These are phyloP conservation scores for Chalciporus sphaerocephalus DNA, from an alignment of 768 basidiomycete genomes.

Conservation along the genomic window DNA sequence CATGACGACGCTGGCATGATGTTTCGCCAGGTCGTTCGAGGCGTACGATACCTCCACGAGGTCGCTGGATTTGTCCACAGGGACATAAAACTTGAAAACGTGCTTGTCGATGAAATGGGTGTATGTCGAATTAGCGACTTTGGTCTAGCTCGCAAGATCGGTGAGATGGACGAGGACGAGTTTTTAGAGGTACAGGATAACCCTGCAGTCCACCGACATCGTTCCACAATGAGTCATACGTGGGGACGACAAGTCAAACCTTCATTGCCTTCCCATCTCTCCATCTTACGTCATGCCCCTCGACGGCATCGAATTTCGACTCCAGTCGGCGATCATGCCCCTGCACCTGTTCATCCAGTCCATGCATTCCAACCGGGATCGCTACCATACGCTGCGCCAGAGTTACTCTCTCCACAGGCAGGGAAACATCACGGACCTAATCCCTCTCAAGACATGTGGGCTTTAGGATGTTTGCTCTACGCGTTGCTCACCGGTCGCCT, in stretches of 20 bases:
- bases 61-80: conserved; percentile 78
- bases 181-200: conserved; percentile 13
- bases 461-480: conserved; percentile 86
- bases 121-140: conserved; percentile 86
- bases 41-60: conserved; percentile 78
- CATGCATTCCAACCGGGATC: conserved; percentile 71
- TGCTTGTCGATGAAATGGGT: conserved; percentile 85
- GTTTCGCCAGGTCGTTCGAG: conserved; percentile 82
- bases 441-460: conserved; percentile 94
- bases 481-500: conserved; percentile 78
- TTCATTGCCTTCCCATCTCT: conserved; percentile 13
- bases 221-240: conserved; percentile 27
- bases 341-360: conserved; percentile 30
- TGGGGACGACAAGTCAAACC: conserved; percentile 20
- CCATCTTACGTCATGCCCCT: conserved; percentile 29
- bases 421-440: conserved; percentile 34
- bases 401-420: conserved; percentile 66
- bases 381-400: conserved; percentile 86
- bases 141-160: conserved; percentile 70
- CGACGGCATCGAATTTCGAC: conserved; percentile 50
- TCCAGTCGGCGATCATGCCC: conserved; percentile 33
- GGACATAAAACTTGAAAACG: conserved; percentile 96
- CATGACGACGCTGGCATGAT: conserved; percentile 80
- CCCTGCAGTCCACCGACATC: conserved; percentile 19
- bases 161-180: conserved; percentile 40